Evolutionary conservation across 202 grass and related monocot species (phyloP).

Genomic region (Elaeis oleifera): DNA sequence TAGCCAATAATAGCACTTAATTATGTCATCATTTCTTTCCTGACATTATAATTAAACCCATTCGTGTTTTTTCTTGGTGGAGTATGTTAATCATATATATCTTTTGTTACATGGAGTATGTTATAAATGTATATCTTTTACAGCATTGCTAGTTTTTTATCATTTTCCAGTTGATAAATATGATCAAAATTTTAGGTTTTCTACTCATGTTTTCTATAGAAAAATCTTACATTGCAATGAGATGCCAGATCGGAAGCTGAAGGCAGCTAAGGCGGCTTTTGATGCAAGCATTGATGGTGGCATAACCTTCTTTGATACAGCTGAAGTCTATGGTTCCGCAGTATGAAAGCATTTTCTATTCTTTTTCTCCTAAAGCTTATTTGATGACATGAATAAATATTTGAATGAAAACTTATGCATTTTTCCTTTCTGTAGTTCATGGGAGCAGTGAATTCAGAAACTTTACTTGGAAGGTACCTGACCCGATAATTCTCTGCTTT

Average conservation of each 20-base stretch:
- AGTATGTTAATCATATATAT: too few relatives aligned
- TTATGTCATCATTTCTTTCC: too few relatives aligned
- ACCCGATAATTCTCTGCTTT: too few relatives aligned
- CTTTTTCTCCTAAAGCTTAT: background rate
- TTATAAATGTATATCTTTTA: too few relatives aligned
- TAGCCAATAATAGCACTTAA: too few relatives aligned
- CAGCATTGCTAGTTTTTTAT: too few relatives aligned
- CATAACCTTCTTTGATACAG: conserved; percentile 85
- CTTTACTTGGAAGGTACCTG: conserved; percentile 55
- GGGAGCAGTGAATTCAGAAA: conserved; percentile 74
- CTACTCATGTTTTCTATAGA: background rate
- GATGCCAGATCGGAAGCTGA: conserved; percentile 57
- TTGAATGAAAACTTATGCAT: background rate
- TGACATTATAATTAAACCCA: too few relatives aligned
- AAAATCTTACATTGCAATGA: background rate
- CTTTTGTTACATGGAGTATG: too few relatives aligned
- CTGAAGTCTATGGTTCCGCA: conserved; percentile 71
- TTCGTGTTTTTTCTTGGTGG: too few relatives aligned
- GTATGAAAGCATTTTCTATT: conserved; percentile 24
- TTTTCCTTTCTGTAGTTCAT: conserved; percentile 37
- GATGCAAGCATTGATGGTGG: conserved; percentile 65
- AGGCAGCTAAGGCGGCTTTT: conserved; percentile 74
- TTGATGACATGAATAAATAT: background rate
- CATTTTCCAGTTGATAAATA: too few relatives aligned
- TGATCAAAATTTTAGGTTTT: background rate